Percentiles rank a stretch among this genome's conserved stretches.
phyloP scores from a whole-genome alignment of 2,329 filamentous ascomycete species.

The Trichoderma arundinaceum region DNA sequence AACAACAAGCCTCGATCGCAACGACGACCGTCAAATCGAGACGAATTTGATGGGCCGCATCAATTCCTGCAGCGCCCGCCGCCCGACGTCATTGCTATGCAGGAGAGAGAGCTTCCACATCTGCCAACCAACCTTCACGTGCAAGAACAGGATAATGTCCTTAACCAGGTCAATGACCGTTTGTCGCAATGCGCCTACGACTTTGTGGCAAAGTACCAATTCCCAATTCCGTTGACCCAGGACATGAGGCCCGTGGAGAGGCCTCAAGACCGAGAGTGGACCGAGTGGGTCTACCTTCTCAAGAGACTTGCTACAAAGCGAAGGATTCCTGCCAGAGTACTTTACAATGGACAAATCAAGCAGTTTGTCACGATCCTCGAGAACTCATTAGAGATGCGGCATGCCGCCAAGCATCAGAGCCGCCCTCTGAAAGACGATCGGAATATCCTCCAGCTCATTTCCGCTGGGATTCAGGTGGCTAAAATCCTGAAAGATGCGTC shows the following conservation, averaged over 20 bases:
- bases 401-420: constrained; percentile 82
- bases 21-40: constrained; percentile 76
- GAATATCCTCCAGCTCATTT: constrained; percentile 86
- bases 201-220: constrained; percentile 90
- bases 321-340: constrained; percentile 79
- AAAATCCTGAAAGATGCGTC: constrained; percentile 84
- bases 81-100: constrained; percentile 72
- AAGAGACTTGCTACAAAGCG: constrained; percentile 86
- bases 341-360: constrained; percentile 91
- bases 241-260: constrained; percentile 79
- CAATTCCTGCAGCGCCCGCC: constrained; percentile 78
- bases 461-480: constrained; percentile 83
- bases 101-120: constrained; percentile 80
- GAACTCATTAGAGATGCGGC: constrained; percentile 86
- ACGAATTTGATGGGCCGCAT: constrained; percentile 88
- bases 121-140: constrained; percentile 82
- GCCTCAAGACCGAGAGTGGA: constrained; percentile 83
- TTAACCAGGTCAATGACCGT: constrained; percentile 81
- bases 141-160: constrained; percentile 82
- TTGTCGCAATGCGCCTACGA: constrained; percentile 86
- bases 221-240: constrained; percentile 81
- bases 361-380: constrained; percentile 87
- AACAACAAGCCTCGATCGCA: constrained; percentile 60
- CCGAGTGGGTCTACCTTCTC: constrained; percentile 87
- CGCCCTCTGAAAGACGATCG: constrained; percentile 85